Conservation (phyloP, 208 protist species). For the Leishmania gerbilli region DNA sequence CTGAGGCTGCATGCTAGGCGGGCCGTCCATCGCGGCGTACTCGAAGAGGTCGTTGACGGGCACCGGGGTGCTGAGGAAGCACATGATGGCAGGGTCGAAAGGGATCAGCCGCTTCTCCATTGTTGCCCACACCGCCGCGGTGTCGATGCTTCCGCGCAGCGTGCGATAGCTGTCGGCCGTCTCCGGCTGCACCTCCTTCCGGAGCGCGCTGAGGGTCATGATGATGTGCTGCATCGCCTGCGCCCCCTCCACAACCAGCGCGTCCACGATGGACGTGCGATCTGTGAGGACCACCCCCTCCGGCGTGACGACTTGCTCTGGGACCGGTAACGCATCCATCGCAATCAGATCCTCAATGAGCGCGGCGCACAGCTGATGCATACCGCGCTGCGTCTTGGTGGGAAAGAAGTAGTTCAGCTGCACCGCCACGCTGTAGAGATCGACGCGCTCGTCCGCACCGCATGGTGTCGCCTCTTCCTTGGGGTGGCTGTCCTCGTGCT, state of each 20-base stretch:
- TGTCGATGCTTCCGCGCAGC: slow-evolving; percentile 1
- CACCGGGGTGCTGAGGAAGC: slow-evolving; percentile 33
- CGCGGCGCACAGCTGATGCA: slow-evolving; percentile 32
- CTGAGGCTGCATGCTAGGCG: slow-evolving; percentile 18
- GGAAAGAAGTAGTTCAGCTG: slow-evolving; percentile 50
- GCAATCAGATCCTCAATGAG: slow-evolving; percentile 35
- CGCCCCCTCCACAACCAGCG: slow-evolving; percentile 27
- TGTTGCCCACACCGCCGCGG: not conserved
- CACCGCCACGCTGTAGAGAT: slow-evolving; percentile 37
- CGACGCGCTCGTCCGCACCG: not conserved
- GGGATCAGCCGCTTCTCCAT: slow-evolving; percentile 24
- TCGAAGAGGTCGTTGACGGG: slow-evolving; percentile 35
- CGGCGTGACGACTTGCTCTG: slow-evolving; percentile 20
- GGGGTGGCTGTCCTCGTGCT: not conserved
- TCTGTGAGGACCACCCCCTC: slow-evolving; percentile 23
- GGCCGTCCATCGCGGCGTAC: slow-evolving; percentile 19
- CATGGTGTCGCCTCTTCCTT: not conserved
- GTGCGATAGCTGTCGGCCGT: slow-evolving; percentile 13
- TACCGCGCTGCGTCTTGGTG: slow-evolving; percentile 29
- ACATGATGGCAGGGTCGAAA: slow-evolving; percentile 24
- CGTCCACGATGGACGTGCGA: slow-evolving; percentile 18
- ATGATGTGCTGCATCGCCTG: slow-evolving; percentile 32
- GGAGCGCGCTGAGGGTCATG: slow-evolving; percentile 8
- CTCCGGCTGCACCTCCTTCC: slow-evolving; percentile 1
- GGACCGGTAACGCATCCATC: slow-evolving; percentile 20